Conservation (phyloP, 768 basidiomycete species). For the Boletus subcaerulescens region DNA sequence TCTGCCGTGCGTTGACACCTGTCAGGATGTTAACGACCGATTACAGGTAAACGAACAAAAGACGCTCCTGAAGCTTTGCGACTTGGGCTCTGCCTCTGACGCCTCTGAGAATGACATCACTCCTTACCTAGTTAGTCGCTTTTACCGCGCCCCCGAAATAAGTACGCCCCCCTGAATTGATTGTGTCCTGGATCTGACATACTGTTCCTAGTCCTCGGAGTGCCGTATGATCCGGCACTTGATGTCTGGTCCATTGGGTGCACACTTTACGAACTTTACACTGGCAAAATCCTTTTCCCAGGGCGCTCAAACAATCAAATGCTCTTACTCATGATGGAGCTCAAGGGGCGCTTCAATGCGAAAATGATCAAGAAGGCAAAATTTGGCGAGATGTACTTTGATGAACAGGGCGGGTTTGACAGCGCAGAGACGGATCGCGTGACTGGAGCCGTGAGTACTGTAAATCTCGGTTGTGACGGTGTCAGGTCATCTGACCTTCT, state of each 20-base stretch:
- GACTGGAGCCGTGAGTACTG: constrained; percentile 69
- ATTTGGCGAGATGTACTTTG: constrained; percentile 91
- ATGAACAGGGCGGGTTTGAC: constrained; percentile 85
- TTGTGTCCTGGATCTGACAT: constrained; percentile 14
- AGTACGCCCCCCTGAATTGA: constrained; percentile 52
- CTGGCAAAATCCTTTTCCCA: constrained; percentile 96
- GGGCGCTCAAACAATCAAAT: constrained; percentile 98
- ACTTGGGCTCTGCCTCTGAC: constrained; percentile 96
- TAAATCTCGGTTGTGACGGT: constrained; percentile 2
- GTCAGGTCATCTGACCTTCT: constrained; percentile 19
- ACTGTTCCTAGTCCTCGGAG: constrained; percentile 71
- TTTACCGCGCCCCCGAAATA: constrained; percentile 98
- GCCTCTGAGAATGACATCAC: constrained; percentile 95
- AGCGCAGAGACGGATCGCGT: constrained; percentile 82
- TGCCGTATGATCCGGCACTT: constrained; percentile 90
- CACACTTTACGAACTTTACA: constrained; percentile 94
- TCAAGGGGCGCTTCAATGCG: constrained; percentile 89
- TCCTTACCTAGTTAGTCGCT: constrained; percentile 94
- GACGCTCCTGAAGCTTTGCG: constrained; percentile 90
- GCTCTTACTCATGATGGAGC: constrained; percentile 96
- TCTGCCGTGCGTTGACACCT: constrained; percentile 5
- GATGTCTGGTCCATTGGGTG: constrained; percentile 98
- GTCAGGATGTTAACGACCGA: constrained; percentile 12
- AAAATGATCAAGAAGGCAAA: constrained; percentile 94
- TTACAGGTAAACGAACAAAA: constrained; percentile 90